These are phyloP conservation scores for Tuber melanosporum DNA, from an alignment of 495 filamentous ascomycete species.

Conservation along the genomic window DNA sequence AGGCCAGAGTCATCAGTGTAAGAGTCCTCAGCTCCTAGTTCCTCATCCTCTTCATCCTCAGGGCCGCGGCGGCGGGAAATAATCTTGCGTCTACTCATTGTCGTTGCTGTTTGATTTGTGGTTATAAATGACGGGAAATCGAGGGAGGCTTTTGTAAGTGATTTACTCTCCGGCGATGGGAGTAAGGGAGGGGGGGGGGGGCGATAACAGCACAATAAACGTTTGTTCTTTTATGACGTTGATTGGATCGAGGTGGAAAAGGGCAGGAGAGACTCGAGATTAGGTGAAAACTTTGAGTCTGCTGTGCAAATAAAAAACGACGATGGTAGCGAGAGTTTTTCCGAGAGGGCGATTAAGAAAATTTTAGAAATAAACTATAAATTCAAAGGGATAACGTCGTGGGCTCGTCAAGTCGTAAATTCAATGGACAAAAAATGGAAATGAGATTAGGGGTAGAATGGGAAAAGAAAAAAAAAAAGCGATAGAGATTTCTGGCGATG, in stretches of 20 bases:
- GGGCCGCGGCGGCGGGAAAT: slow-evolving; percentile 29
- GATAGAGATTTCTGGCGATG: slow-evolving; percentile 27
- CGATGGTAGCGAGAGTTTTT: background rate
- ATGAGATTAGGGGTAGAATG: slow-evolving; percentile 19
- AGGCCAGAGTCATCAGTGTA: slow-evolving; percentile 38
- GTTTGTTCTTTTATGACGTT: background rate
- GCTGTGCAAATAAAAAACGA: background rate
- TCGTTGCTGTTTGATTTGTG: slow-evolving; percentile 8
- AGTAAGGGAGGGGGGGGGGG: background rate
- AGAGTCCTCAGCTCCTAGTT: slow-evolving; percentile 32
- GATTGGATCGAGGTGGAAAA: background rate
- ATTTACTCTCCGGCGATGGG: slow-evolving; percentile 1
- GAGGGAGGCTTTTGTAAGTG: background rate
- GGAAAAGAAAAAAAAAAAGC: slow-evolving; percentile 13
- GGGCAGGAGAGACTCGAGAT: background rate
- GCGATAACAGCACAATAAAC: background rate
- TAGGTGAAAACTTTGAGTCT: background rate
- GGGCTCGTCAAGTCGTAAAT: slow-evolving; percentile 38
- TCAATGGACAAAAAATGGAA: slow-evolving; percentile 18
- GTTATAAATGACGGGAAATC: background rate
- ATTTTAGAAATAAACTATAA: background rate
- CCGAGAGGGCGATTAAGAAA: background rate
- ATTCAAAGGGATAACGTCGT: slow-evolving; percentile 15
- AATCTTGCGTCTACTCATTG: slow-evolving; percentile 27
- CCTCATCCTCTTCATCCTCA: slow-evolving; percentile 33